Percentiles rank a stretch among this genome's conserved stretches.
phyloP scores from a whole-genome alignment of 2,329 filamentous ascomycete species.

The Chaetothyriales sp. region DNA sequence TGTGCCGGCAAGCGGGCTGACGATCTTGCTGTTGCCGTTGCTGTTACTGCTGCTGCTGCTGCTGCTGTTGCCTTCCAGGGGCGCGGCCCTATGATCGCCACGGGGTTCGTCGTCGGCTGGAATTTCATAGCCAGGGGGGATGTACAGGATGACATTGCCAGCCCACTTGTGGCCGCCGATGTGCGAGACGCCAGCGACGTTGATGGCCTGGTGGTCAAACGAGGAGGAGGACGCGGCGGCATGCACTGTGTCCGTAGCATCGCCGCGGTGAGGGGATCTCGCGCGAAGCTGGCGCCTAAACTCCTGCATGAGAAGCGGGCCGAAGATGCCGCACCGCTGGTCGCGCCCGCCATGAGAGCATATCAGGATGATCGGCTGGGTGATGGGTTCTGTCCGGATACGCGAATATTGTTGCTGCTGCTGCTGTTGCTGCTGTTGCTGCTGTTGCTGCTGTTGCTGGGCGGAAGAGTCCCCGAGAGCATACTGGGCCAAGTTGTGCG shows the following conservation, averaged over 20 bases:
- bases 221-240: too few relatives aligned
- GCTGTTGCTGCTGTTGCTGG: too few relatives aligned
- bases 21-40: not conserved
- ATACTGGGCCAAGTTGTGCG: not conserved
- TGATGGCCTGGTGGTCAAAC: conserved; percentile 10
- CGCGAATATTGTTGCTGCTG: conserved; percentile 42
- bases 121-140: conserved; percentile 9
- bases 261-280: not conserved
- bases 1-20: conserved; percentile 11
- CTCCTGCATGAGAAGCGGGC: conserved; percentile 54
- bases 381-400: conserved; percentile 3
- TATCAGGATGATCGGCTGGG: conserved; percentile 48
- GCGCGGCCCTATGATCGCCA: too few relatives aligned
- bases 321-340: conserved; percentile 63
- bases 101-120: too few relatives aligned
- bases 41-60: not conserved
- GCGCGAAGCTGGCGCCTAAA: conserved; percentile 37
- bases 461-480: not conserved
- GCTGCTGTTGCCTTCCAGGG: too few relatives aligned
- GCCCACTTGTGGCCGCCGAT: conserved; percentile 90
- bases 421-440: conserved; percentile 31
- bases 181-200: conserved; percentile 49
- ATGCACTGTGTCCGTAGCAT: too few relatives aligned
- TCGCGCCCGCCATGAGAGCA: conserved; percentile 81
- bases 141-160: conserved; percentile 79